Evolutionary conservation across 2,329 filamentous ascomycete species (phyloP), one percentile per base, ranked within the genome.

Genomic region (Fusarium sp.): DNA sequence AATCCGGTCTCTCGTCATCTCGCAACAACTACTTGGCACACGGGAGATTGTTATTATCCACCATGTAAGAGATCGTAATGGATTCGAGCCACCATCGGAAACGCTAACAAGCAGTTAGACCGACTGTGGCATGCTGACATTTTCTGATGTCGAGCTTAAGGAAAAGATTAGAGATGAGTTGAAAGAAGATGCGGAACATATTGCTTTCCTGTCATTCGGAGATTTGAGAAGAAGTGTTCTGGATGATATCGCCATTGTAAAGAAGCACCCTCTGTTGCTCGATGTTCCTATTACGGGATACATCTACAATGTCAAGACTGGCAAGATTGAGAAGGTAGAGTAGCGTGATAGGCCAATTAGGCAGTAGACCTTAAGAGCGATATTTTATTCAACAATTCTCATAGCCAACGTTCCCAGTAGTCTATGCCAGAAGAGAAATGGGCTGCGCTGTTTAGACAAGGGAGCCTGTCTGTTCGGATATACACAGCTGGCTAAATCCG

Each of bases 81-180:
- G 0, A 12, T 51, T 7, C 6, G n/a, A 12, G 5, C 2, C 9
- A 12, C 24, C 16, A n/a, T n/a, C 0, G 10, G 10, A 12, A 9
- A 46, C 14, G 24, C 46, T 51, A 12, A 51, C 10, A 8, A 2
- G 6, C 3, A 11, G 3, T 12, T n/a, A 51, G 46, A 51, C 46
- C 12, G 46, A 51, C 11, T 51, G 46, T 17, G 46, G 46, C 17
- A 51, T 51, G 46, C 24, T 51, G 46, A 51, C 46, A 31, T 51
- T 51, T 51, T 51, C 46, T n/a, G 46, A 31, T 31, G 24, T 51
- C 11, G 46, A 31, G 46, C 24, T 51, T 6, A 51, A 51, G 27
- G 24, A 17, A 1, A 51, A 51, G 46, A 51, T 51, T 6, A 9
- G 46, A 1, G 46, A 51, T 9, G 46, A 51, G 17, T 5, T 29